phyloP scores from a whole-genome alignment of 805 yeast genomes.

The Yarrowia bubula region DNA sequence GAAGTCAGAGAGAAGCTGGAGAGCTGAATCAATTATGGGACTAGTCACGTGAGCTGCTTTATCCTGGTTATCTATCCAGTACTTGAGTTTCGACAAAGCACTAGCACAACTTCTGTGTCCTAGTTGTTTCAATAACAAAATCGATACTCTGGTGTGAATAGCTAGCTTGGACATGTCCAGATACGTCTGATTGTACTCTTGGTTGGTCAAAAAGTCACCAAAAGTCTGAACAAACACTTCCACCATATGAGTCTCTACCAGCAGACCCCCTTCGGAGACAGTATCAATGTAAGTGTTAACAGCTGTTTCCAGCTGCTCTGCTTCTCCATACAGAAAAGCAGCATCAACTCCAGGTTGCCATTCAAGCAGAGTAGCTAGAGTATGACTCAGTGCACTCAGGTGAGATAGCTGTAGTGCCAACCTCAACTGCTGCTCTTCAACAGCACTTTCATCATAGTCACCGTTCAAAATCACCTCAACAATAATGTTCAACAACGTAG shows the following conservation, averaged over 20 bases:
- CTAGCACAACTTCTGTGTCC: slow-evolving; percentile 2
- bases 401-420: background rate
- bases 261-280: slow-evolving; percentile 1
- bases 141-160: background rate
- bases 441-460: background rate
- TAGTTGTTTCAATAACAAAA: background rate
- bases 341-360: slow-evolving; percentile 11
- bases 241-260: background rate
- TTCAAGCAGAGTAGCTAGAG: slow-evolving; percentile 1
- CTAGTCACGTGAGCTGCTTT: background rate
- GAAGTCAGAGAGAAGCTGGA: background rate
- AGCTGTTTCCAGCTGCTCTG: slow-evolving; percentile 1
- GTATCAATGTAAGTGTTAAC: slow-evolving; percentile 1
- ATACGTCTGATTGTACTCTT: background rate
- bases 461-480: slow-evolving; percentile 1
- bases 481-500: background rate
- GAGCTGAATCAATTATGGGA: background rate
- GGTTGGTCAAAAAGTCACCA: background rate
- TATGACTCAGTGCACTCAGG: background rate
- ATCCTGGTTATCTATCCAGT: slow-evolving; percentile 15
- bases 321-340: background rate
- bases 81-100: slow-evolving; percentile 1
- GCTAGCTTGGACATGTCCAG: background rate
- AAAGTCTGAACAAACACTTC: slow-evolving; percentile 1
- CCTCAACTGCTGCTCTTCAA: background rate